Conservation (phyloP, 805 yeast species). For the Saturnispora diversa region DNA sequence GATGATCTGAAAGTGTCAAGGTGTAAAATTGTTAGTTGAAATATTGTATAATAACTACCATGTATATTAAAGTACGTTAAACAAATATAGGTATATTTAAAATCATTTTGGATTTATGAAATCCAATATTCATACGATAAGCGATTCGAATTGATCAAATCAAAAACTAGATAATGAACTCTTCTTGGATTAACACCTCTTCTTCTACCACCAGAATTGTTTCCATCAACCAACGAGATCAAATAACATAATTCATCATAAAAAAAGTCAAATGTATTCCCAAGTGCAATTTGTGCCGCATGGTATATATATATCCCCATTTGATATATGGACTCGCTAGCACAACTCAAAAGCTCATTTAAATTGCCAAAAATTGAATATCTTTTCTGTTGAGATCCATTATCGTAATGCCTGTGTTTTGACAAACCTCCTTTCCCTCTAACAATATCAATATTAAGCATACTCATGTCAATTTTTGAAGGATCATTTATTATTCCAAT, state of each 20-base stretch:
- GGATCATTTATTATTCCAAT: constrained; percentile 10
- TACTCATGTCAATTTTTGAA: constrained; percentile 22
- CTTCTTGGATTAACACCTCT: constrained; percentile 14
- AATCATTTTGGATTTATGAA: constrained; percentile 12
- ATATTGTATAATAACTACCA: no score
- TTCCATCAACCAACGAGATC: background rate
- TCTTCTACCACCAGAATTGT: constrained; percentile 5
- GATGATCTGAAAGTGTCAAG: constrained; percentile 58
- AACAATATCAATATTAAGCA: constrained; percentile 19
- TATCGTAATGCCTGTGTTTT: background rate
- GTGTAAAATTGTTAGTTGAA: constrained; percentile 44
- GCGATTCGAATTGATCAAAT: constrained; percentile 12
- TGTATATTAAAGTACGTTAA: background rate
- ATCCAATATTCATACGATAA: constrained; percentile 10
- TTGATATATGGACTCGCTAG: background rate
- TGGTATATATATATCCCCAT: background rate
- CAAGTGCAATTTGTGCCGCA: no score
- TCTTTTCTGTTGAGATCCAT: background rate
- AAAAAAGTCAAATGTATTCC: background rate
- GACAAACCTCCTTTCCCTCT: constrained; percentile 9
- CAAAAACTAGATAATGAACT: constrained; percentile 28
- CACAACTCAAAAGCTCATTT: no score
- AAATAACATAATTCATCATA: background rate
- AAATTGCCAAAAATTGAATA: constrained; percentile 2
- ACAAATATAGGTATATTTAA: background rate